Evolutionary conservation across 306 rosid species (phyloP), one percentile per base, ranked within the genome.

Genomic region (Aeschynomene evenia): DNA sequence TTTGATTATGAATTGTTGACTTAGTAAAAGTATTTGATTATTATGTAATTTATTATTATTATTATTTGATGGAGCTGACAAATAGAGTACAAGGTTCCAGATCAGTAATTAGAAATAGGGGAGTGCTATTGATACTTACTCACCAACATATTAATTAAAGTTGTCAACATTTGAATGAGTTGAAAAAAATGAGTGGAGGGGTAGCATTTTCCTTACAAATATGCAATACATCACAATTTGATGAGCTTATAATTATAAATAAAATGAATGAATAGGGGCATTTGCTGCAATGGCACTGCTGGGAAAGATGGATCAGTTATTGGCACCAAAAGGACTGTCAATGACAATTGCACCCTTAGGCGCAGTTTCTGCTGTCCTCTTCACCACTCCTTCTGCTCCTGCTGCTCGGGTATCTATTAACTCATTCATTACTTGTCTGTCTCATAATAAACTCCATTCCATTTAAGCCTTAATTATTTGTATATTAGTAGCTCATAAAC

Each of bases 381-480:
- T 90, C 61, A 81, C 97, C 56, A 36, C 98, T 0, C 98, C 98
- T 2, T 45, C 91, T 20, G 65, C 96, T 6, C 98, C 98, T 31
- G 88, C 85, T 46, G 97, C 98, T 4, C 74, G 89, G 91, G 98
- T 88, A 84, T n/a, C n/a, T n/a, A n/a, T n/a, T n/a, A n/a, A n/a
- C n/a, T n/a, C n/a, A n/a, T n/a, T n/a, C n/a, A n/a, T n/a, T n/a
- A n/a, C n/a, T n/a, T n/a, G n/a, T n/a, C n/a, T n/a, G n/a, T n/a
- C n/a, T n/a, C n/a, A n/a, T n/a, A n/a, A n/a, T n/a, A n/a, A n/a
- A n/a, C n/a, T n/a, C n/a, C n/a, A n/a, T n/a, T n/a, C n/a, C n/a
- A n/a, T n/a, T n/a, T n/a, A n/a, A n/a, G n/a, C n/a, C n/a, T n/a
- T n/a, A n/a, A n/a, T n/a, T n/a, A n/a, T n/a, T n/a, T n/a, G n/a